Evolutionary conservation across 2,329 filamentous ascomycete genomes (phyloP).

Genomic region (Coniochaeta sp.): DNA sequence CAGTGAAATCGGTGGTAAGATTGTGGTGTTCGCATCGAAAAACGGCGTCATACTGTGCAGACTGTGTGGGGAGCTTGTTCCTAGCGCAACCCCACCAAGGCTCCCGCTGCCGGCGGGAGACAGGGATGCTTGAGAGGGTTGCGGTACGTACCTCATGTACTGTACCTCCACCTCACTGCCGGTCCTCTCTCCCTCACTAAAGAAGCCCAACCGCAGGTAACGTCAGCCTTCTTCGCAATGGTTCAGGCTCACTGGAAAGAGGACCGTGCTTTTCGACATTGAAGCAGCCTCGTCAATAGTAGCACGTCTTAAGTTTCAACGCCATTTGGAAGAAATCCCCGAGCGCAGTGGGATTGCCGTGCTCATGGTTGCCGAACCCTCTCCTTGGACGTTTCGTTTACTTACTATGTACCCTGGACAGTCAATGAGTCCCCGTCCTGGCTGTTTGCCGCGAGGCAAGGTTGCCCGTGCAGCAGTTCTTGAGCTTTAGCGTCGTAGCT

Average conservation of each 20-base stretch:
- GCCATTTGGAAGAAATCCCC: background rate
- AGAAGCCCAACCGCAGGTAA: too few species aligned
- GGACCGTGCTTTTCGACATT: background rate
- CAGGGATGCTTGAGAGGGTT: background rate
- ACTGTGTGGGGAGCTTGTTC: constrained; percentile 1
- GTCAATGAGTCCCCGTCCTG: background rate
- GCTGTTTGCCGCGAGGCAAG: background rate
- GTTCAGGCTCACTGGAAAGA: background rate
- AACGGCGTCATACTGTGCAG: constrained; percentile 1
- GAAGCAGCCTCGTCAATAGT: background rate
- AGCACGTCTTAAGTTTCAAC: background rate
- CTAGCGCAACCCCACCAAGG: background rate
- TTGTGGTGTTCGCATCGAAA: background rate
- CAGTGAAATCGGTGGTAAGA: background rate
- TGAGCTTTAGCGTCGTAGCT: background rate
- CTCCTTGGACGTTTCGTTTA: too few species aligned
- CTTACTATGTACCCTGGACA: too few species aligned
- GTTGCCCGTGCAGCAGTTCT: background rate
- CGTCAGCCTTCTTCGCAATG: background rate
- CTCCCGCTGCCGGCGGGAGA: background rate
- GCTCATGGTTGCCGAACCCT: too few species aligned
- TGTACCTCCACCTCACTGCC: background rate
- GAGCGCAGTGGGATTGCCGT: too few species aligned
- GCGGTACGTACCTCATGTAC: background rate
- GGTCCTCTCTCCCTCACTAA: too few species aligned